Base-by-base conservation (phyloP, 169 alveolate species). In the Cryptosporidium ubiquitum region DNA sequence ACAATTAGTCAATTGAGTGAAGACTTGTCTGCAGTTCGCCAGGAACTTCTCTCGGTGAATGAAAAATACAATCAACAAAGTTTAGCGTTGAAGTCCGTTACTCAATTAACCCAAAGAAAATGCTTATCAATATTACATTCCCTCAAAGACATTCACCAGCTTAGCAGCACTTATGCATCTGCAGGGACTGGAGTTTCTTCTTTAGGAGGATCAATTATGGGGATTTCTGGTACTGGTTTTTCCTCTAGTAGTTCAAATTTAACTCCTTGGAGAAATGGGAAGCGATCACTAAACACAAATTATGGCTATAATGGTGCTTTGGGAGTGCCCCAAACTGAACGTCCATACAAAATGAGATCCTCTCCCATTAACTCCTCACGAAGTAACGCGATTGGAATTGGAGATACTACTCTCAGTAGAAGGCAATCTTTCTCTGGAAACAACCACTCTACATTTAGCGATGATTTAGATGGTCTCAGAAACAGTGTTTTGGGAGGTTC, bases 271-370 rank as follows among this genome's bases (percentile, higher is more conserved):
- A 79, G 89, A 29, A 79, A 31, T 47, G 61, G 69, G 2, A 79
- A 79, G 37, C 60, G 89, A 20, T 37, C 89, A 44, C n/a, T 79
- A 26, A 42, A 23, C 39, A 79, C 64, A 14, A 68, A 61, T 35
- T 79, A 61, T 79, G 71, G 71, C 7, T 64, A 64, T 31, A 64
- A 37, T 37, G 47, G 52, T 12, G 7, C 37, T 20, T 23, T 37
- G n/a, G 61, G 73, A 5, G 74, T 47, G 14, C 85, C 85, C 5
- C 89, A 79, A 39, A 61, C 89, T 37, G 89, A 79, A 42, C 74
- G 89, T 5, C 89, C 89, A 42, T 64, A 79, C 64, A 79, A 79
- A 42, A 79, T 79, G 89, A 79, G 75, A 26, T 58, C 71, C 64
- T 79, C 89, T 79, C 89, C 89, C n/a, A 42, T 79, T 31, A 61